phyloP scores from a whole-genome alignment of 192 early-diverging fungal species.

The Podila epicladia region DNA sequence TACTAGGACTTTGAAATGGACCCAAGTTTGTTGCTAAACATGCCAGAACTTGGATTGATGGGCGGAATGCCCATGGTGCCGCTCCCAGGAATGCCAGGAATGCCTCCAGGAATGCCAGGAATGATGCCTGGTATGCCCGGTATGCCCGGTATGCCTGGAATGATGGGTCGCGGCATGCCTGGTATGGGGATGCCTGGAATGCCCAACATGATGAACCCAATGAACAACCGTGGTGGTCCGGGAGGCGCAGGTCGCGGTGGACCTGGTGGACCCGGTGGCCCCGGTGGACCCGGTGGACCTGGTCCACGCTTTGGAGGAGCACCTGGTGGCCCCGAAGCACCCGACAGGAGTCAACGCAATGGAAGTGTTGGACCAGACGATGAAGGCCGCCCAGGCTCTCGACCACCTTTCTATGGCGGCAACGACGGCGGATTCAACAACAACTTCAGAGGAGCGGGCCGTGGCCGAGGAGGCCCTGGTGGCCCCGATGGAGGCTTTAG shows the following conservation, averaged over 20 bases:
- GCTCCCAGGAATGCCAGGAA: constrained; percentile 48
- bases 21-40: constrained; percentile 26
- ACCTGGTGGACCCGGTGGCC: constrained; percentile 34
- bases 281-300: constrained; percentile 33
- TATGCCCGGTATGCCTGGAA: constrained; percentile 48
- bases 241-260: constrained; percentile 40
- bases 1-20: constrained; percentile 49
- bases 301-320: constrained; percentile 26
- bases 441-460: constrained; percentile 11
- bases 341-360: constrained; percentile 2
- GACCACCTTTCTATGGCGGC: not conserved
- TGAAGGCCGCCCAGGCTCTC: not conserved
- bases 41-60: constrained; percentile 27
- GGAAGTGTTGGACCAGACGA: not conserved
- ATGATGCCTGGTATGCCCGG: constrained; percentile 54
- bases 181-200: constrained; percentile 56
- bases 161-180: constrained; percentile 48
- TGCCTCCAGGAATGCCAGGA: constrained; percentile 58
- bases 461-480: constrained; percentile 24
- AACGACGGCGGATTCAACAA: not conserved
- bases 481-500: constrained; percentile 17
- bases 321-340: constrained; percentile 25
- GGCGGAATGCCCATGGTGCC: constrained; percentile 18
- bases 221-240: constrained; percentile 30
- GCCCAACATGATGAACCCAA: constrained; percentile 50